Evolutionary conservation across 768 basidiomycete species (phyloP), one percentile per base, ranked within the genome.

Genomic region (Wakefieldia striispora): DNA sequence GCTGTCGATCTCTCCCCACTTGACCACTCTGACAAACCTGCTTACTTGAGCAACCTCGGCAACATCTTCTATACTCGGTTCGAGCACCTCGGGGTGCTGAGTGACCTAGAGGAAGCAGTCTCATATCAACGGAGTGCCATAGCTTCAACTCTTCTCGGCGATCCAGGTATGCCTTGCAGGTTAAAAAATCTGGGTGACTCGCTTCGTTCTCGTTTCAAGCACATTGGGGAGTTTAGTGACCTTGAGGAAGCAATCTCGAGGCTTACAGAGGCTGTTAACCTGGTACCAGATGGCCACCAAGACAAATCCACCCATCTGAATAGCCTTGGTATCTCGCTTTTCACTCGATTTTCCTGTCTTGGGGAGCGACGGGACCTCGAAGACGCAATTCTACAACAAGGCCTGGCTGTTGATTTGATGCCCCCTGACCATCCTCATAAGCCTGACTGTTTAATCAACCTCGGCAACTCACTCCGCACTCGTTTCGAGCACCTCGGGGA

Each of bases 101-200:
- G 24, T 38, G 47, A 50, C 27, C 47, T 53, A 11, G 47, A 45
- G 10, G 20, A 49, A 17, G 52, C 48, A 1, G 36, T 54, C 26
- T 34, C 43, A 5, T 17, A 5, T 4, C 31, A 37, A n/a, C 20
- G 16, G 16, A 10, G 16, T 37, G 26, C 19, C 16, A 21, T 43
- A 13, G 36, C 2, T 13, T 19, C 29, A 26, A 43, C 24, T 1
- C 33, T 21, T 5, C 24, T 24, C 7, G 24, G 24, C 24, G 24
- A 24, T 24, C 24, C 24, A 24, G n/a, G 24, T 12, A n/a, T 34
- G 8, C 16, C 47, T 20, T 9, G 0, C 7, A 6, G 21, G 19
- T 31, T 41, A 23, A n/a, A 24, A 11, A 48, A 48, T 24, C 47
- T 48, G 21, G 47, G 29, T n/a, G 33, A 3, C 4, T 26, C 23